Base-by-base conservation (phyloP, 495 filamentous ascomycete species). In the Podospora bellae-mahoneyi region DNA sequence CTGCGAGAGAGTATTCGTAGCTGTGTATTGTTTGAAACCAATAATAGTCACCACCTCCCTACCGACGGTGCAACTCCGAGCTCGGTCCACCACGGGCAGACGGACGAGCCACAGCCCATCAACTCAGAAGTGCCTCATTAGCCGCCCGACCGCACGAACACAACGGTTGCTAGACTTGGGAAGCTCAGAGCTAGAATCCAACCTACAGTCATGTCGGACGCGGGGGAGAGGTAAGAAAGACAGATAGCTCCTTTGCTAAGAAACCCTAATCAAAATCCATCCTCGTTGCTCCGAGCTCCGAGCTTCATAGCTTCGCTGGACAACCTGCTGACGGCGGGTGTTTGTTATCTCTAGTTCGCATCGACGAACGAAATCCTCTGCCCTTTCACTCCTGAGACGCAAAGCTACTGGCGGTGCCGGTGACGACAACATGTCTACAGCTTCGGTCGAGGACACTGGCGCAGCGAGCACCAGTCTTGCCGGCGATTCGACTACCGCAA, bases 351-450 rank as follows among this genome's bases (percentile, higher is more conserved):
- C 1, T 67, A 84, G 80, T 68, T 73, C 73, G 56, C 84, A 87
- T 71, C 84, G 81, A 75, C 82, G 84, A 67, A 81, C 80, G 58
- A 86, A 84, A 70, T 86, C 84, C 23, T 77, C 81, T 10, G 79
- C 81, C 34, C 75, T 85, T 26, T 84, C 83, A 53, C 71, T 84
- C 5, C 77, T 87, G 20, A 78, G 81, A 48, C 79, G 84, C 30
- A 81, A 79, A 60, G 79, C 80, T 20, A 70, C 74, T 48, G 39
- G 39, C 39, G 15, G 39, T 28, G 73, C 69, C 66, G 82, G 80
- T 62, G 83, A 85, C 64, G 82, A 85, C 39, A 16, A 48, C 39
- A 48, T 48, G 39, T 48, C 39, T 64, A 77, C 69, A 54, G 68
- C 65, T 2, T 79, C 78, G 5, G 77, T 79, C 70, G 83, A 83